These are phyloP conservation scores for Ophiostoma sp. DNA, from an alignment of 2,329 filamentous ascomycete genomes.

Conservation along the genomic window DNA sequence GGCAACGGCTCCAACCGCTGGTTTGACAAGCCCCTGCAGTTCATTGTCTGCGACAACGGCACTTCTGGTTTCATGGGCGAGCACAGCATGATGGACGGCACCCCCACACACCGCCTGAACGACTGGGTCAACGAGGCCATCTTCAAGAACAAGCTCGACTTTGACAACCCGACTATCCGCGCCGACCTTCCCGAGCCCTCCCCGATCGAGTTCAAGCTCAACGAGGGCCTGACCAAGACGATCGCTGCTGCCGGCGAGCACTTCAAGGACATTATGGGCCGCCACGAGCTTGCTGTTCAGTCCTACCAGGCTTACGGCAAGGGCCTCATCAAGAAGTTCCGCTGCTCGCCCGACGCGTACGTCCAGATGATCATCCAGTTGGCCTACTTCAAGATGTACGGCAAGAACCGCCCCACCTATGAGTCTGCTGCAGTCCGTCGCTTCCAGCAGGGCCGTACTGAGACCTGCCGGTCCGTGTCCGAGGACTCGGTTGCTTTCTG, in stretches of 20 bases:
- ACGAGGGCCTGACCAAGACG: constrained; percentile 65
- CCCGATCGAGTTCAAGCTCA: constrained; percentile 72
- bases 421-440: constrained; percentile 91
- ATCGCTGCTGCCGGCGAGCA: constrained; percentile 73
- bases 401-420: constrained; percentile 95
- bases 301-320: constrained; percentile 98
- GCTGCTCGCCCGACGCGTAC: constrained; percentile 93
- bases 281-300: constrained; percentile 89
- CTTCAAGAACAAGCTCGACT: constrained; percentile 90
- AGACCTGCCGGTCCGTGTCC: constrained; percentile 88
- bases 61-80: constrained; percentile 97
- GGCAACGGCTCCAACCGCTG: constrained; percentile 92
- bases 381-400: constrained; percentile 98
- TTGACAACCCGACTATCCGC: constrained; percentile 70
- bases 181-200: constrained; percentile 78
- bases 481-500: constrained; percentile 91
- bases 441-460: constrained; percentile 93
- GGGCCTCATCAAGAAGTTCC: constrained; percentile 98
- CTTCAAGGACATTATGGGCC: constrained; percentile 73
- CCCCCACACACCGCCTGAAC: constrained; percentile 92
- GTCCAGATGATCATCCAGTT: constrained; percentile 98
- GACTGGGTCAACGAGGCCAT: constrained; percentile 91
- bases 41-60: constrained; percentile 97
- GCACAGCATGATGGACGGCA: constrained; percentile 99
- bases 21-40: constrained; percentile 97